Conservation (phyloP, 2,329 filamentous ascomycete species). For the Cadophora gregata region DNA sequence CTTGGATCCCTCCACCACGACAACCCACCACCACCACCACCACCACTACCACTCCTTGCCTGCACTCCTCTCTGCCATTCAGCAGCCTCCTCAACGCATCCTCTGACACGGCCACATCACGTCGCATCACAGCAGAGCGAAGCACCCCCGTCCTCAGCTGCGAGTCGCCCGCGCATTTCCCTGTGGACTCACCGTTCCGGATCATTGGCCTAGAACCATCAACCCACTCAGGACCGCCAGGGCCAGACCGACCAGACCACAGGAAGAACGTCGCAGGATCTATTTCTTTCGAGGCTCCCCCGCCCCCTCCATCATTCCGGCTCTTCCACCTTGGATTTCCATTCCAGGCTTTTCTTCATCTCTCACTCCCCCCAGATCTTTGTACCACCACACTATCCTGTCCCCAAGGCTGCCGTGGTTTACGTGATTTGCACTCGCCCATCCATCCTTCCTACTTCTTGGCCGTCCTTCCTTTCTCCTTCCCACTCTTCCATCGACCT, state of each 20-base stretch:
- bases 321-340: constrained; percentile 29
- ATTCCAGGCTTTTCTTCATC: constrained; percentile 32
- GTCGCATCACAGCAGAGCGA: constrained; percentile 7
- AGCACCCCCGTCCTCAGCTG: constrained; percentile 30
- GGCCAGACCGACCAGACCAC: constrained; percentile 2
- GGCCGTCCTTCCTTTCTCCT: constrained; percentile 41
- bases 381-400: constrained; percentile 39
- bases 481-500: constrained; percentile 38
- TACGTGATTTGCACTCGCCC: constrained; percentile 43
- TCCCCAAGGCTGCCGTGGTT: constrained; percentile 44
- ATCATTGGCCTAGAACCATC: constrained; percentile 30
- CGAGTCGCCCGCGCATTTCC: constrained; percentile 29
- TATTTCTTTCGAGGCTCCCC: constrained; percentile 40
- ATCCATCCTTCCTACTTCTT: constrained; percentile 41
- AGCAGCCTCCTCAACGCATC: constrained; percentile 15
- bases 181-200: constrained; percentile 36
- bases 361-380: constrained; percentile 27
- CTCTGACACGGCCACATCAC: constrained; percentile 23
- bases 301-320: constrained; percentile 25
- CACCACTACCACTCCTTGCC: constrained; percentile 1
- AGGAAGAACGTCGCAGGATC: constrained; percentile 27
- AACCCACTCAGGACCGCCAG: constrained; percentile 7
- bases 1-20: constrained; percentile 11
- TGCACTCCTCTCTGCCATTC: constrained; percentile 18
- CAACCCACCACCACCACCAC: too few species aligned